phyloP scores from a whole-genome alignment of 805 yeast genomes.

The Hanseniaspora meyeri region DNA sequence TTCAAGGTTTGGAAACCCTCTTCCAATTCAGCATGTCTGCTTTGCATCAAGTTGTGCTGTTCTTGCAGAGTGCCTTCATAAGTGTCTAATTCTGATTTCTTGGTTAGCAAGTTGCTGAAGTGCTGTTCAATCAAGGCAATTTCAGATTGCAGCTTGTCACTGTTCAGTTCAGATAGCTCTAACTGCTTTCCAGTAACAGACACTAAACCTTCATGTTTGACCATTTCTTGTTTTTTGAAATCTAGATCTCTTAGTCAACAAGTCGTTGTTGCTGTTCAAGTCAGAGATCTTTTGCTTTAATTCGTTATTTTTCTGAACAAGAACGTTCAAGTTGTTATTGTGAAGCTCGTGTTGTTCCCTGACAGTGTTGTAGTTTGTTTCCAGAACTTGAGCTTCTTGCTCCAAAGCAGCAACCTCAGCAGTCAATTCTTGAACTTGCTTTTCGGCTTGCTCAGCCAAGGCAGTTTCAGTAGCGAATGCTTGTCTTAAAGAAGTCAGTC shows the following conservation, averaged over 20 bases:
- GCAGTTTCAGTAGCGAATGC: slow-evolving; percentile 69
- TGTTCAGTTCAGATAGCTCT: slow-evolving; percentile 45
- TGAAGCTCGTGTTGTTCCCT: slow-evolving; percentile 29
- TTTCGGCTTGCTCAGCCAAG: slow-evolving; percentile 62
- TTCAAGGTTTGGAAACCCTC: slow-evolving; percentile 29
- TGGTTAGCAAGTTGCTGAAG: slow-evolving; percentile 20
- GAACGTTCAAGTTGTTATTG: slow-evolving; percentile 38
- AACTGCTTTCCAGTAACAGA: slow-evolving; percentile 61
- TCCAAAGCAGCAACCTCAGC: slow-evolving; percentile 57
- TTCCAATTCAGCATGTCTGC: slow-evolving; percentile 24
- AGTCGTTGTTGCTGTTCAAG: slow-evolving; percentile 54
- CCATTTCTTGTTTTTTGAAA: slow-evolving; percentile 40
- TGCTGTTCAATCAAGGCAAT: slow-evolving; percentile 28
- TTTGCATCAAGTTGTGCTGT: slow-evolving; percentile 28
- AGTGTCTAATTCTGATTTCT: slow-evolving; percentile 29
- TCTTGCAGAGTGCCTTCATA: slow-evolving; percentile 31
- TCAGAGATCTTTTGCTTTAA: slow-evolving; percentile 57
- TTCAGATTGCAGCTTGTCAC: slow-evolving; percentile 34
- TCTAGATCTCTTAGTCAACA: slow-evolving; percentile 46
- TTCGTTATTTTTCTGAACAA: slow-evolving; percentile 46
- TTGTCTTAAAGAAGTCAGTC: slow-evolving; percentile 50
- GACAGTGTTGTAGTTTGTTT: slow-evolving; percentile 63
- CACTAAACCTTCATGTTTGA: slow-evolving; percentile 49
- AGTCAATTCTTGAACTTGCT: slow-evolving; percentile 43
- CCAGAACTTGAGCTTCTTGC: slow-evolving; percentile 61